phyloP scores from a whole-genome alignment of 768 basidiomycete genomes.

The Rhodotorula toruloides region DNA sequence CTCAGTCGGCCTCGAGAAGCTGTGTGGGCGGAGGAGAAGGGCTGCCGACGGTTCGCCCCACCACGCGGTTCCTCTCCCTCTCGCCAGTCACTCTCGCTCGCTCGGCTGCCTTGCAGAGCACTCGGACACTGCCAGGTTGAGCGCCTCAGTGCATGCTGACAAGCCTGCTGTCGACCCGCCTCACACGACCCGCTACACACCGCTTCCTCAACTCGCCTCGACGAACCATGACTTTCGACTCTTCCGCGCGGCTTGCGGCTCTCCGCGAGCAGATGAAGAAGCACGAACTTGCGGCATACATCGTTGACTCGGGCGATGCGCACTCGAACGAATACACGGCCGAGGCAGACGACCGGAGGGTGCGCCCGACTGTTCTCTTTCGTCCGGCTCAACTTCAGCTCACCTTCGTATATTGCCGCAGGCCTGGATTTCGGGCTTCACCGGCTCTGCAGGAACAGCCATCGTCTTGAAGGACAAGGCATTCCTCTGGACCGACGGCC shows the following conservation, averaged over 20 bases:
- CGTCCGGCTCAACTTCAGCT: neutral
- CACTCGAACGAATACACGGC: constrained; percentile 56
- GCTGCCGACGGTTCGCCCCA: too few relatives aligned
- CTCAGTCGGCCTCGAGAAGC: too few relatives aligned
- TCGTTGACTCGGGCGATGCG: constrained; percentile 88
- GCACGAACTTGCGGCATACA: constrained; percentile 40
- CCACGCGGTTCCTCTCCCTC: too few relatives aligned
- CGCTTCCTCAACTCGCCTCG: neutral
- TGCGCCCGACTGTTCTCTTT: constrained; percentile 10
- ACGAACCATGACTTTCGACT: neutral
- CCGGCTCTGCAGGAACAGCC: constrained; percentile 73
- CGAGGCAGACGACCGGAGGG: constrained; percentile 2
- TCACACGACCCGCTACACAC: neutral
- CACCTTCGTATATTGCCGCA: constrained; percentile 48
- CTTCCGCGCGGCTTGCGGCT: constrained; percentile 6
- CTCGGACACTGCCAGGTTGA: too few relatives aligned
- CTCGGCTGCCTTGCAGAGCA: too few relatives aligned
- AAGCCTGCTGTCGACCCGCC: neutral
- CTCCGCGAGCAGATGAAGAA: constrained; percentile 6
- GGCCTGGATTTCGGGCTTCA: constrained; percentile 91
- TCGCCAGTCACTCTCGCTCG: too few relatives aligned
- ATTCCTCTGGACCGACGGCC: constrained; percentile 85
- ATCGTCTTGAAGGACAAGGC: constrained; percentile 67
- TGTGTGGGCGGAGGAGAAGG: too few relatives aligned
- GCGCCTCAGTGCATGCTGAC: constrained; percentile 19